A percentile compares a stretch with the other conserved stretches of the same genome.
phyloP scores from a whole-genome alignment of 176 grass and related monocot species.

The Eleusine coracana region DNA sequence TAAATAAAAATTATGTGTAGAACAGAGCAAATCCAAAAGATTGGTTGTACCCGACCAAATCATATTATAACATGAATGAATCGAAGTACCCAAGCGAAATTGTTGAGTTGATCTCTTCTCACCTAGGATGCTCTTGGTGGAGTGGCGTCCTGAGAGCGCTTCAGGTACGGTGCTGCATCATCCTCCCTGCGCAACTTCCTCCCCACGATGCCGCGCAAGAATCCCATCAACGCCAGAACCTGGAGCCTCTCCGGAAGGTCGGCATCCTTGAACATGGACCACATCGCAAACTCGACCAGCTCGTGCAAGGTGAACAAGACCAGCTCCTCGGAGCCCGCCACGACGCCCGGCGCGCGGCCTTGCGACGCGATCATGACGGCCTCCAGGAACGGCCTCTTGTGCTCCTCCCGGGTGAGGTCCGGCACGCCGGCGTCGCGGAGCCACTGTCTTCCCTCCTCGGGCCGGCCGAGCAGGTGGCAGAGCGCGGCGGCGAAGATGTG shows the following conservation, averaged over 20 bases:
- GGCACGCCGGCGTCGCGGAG: neutral
- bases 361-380: neutral
- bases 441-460: neutral
- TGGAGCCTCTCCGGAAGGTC: conserved; percentile 37
- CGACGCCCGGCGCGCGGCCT: conserved; percentile 16
- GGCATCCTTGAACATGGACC: conserved; percentile 7
- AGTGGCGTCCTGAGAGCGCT: conserved; percentile 17
- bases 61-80: neutral
- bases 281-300: conserved; percentile 29
- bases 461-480: conserved; percentile 25
- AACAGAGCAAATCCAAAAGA: neutral
- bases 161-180: neutral
- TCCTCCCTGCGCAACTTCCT: conserved; percentile 7
- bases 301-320: neutral
- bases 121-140: conserved; percentile 4
- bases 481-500: conserved; percentile 5
- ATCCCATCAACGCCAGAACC: conserved; percentile 34
- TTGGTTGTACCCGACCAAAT: too few relatives aligned
- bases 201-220: conserved; percentile 32
- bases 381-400: neutral
- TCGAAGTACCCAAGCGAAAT: neutral
- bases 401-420: neutral
- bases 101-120: neutral
- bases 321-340: conserved; percentile 11
- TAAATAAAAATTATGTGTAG: neutral